Evolutionary conservation across 192 early-diverging fungal species (phyloP), one percentile per base, ranked within the genome.

Genomic region (Podila epigama): DNA sequence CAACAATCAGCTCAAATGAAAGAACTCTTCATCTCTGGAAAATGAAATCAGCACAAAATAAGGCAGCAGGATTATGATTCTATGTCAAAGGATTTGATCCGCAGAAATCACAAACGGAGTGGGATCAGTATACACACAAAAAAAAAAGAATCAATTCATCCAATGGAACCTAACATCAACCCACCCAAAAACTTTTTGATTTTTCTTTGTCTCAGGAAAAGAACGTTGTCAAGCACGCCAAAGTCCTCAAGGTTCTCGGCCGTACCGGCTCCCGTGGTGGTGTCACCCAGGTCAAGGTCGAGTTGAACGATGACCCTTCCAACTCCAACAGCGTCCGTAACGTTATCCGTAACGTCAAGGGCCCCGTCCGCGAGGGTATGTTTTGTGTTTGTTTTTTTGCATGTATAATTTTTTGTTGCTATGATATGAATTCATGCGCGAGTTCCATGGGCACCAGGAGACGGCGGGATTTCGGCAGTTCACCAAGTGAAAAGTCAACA

Each of bases 311-410:
- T 85, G 96, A 99, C 81, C 79, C 89, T 66, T 88, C 85, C 87
- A 77, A 77, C 73, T 54, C 73, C 66, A 63, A 62, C 66, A 68
- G 66, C 66, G 40, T 77, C 61, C 97, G 97, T 65, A 92, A 94
- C 83, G 97, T 99, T 87, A 97, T 99, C 87, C 95, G 97, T 84
- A 99, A 99, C 89, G 97, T 99, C 78, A 97, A 97, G 92, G 97
- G 97, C 63, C 97, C 97, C 75, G 97, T 99, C 69, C 93, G 96
- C 73, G 96, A 97, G 83, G 72, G 72, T 77, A 77, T 36, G 72
- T 77, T 28, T 58, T 63, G 15, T 55, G 27, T 57, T 15, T 41
- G 12, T 11, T 22, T 27, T 34, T 31, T 25, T 40, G 12, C 41
- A 50, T 34, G 28, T 28, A 16, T 27, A 28, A 28, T n/a, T n/a